A percentile compares a stretch with the other conserved stretches of the same genome.
Conservation (phyloP, 331 rosid genomes). For the Erythrophleum ivorense region DNA sequence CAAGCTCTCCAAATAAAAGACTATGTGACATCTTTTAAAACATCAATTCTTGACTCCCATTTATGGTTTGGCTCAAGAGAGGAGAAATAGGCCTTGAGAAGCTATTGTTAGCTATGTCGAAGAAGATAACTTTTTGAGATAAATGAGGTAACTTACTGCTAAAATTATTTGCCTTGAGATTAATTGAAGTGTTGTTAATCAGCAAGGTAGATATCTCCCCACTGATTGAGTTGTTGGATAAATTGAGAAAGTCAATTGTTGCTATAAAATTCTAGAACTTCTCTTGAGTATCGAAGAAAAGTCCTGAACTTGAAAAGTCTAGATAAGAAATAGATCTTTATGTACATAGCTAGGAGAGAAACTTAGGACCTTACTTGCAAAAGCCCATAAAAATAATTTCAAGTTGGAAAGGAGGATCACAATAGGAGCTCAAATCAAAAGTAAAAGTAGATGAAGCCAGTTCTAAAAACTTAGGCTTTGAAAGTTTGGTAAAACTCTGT, state of each 20-base stretch:
- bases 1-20: constrained; percentile 3
- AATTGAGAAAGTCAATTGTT: neutral
- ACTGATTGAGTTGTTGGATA: neutral
- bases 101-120: neutral
- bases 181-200: neutral
- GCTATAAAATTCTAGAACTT: neutral
- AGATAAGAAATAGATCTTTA: neutral
- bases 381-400: neutral
- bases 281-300: neutral
- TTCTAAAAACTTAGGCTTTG: neutral
- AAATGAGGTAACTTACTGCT: neutral
- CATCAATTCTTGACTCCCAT: neutral
- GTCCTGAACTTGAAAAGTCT: neutral
- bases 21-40: neutral
- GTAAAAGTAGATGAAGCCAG: neutral
- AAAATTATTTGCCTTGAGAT: neutral
- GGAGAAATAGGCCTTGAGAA: neutral
- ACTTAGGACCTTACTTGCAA: neutral
- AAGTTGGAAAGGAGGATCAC: neutral
- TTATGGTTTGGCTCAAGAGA: neutral
- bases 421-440: neutral
- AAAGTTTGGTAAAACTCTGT: neutral
- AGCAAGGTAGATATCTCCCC: neutral
- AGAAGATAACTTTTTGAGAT: neutral
- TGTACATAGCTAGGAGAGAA: neutral